A percentile compares a stretch with the other conserved stretches of the same genome.
phyloP scores from a whole-genome alignment of 2,329 filamentous ascomycete genomes.

The Teratosphaeria zuluensis region DNA sequence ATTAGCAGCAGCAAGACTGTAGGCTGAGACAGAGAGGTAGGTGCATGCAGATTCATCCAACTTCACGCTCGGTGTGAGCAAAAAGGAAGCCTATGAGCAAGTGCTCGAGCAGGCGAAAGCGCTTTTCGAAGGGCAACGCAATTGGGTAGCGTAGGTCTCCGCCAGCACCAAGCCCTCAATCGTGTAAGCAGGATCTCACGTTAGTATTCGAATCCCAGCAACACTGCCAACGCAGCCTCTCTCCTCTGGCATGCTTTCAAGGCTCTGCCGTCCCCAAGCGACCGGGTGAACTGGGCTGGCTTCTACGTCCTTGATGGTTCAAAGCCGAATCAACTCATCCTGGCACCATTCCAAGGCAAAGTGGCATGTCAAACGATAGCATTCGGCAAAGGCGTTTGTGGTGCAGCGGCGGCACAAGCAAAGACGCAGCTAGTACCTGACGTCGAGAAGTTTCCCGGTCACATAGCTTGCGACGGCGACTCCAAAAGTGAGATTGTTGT shows the following conservation, averaged over 20 bases:
- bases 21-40: slow-evolving; percentile 22
- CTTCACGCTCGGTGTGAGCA: slow-evolving; percentile 57
- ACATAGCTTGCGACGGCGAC: slow-evolving; percentile 71
- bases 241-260: slow-evolving; percentile 73
- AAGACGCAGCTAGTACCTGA: slow-evolving; percentile 57
- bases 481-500: slow-evolving; percentile 76
- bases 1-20: neutral
- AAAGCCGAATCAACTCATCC: slow-evolving; percentile 48
- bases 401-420: slow-evolving; percentile 51
- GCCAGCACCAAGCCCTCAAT: neutral
- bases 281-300: slow-evolving; percentile 68
- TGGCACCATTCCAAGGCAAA: slow-evolving; percentile 73
- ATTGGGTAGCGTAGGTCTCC: slow-evolving; percentile 51
- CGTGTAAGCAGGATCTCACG: neutral
- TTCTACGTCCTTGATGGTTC: slow-evolving; percentile 60
- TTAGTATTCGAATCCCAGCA: slow-evolving; percentile 38
- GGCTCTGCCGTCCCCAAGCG: slow-evolving; percentile 57
- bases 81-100: slow-evolving; percentile 64
- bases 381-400: slow-evolving; percentile 67
- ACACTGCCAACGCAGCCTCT: slow-evolving; percentile 65
- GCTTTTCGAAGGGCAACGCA: slow-evolving; percentile 62
- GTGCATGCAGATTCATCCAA: slow-evolving; percentile 73
- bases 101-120: slow-evolving; percentile 61
- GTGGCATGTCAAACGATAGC: slow-evolving; percentile 66
- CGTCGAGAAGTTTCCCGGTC: slow-evolving; percentile 65